phyloP scores from a whole-genome alignment of 2,329 filamentous ascomycete species.

The Pseudogymnoascus sp. region DNA sequence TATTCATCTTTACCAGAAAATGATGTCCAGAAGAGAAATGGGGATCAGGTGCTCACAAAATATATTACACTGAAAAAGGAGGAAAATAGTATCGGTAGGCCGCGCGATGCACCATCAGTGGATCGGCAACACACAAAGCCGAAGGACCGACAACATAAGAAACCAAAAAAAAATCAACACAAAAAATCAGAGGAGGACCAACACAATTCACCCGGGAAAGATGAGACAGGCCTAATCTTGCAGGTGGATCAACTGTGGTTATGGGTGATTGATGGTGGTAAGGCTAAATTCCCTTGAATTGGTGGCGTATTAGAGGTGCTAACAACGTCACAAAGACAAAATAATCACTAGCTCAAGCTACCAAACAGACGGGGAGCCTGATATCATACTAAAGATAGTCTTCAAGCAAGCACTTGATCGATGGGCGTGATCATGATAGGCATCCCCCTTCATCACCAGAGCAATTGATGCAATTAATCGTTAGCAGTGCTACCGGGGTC shows the following conservation, averaged over 20 bases:
- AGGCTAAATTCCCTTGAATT: background rate
- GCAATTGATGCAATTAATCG: background rate
- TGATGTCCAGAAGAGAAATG: background rate
- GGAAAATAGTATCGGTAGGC: background rate
- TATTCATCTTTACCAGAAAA: background rate
- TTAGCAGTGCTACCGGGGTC: background rate
- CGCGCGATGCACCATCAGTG: background rate
- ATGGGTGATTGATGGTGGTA: background rate
- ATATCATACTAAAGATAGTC: background rate
- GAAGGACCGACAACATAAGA: background rate
- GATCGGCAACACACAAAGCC: background rate
- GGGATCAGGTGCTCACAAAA: background rate
- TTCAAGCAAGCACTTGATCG: background rate
- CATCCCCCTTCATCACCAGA: background rate
- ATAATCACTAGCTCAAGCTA: slow-evolving; percentile 6
- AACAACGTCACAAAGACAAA: background rate
- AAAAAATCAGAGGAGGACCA: background rate
- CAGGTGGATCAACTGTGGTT: slow-evolving; percentile 1
- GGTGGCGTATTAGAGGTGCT: background rate
- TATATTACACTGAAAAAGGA: background rate
- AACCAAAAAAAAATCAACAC: background rate
- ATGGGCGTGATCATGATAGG: background rate
- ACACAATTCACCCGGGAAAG: background rate
- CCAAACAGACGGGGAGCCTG: background rate
- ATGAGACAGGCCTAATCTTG: background rate